Base-by-base conservation (phyloP, 495 filamentous ascomycete species). In the Parathielavia hyrcaniae region DNA sequence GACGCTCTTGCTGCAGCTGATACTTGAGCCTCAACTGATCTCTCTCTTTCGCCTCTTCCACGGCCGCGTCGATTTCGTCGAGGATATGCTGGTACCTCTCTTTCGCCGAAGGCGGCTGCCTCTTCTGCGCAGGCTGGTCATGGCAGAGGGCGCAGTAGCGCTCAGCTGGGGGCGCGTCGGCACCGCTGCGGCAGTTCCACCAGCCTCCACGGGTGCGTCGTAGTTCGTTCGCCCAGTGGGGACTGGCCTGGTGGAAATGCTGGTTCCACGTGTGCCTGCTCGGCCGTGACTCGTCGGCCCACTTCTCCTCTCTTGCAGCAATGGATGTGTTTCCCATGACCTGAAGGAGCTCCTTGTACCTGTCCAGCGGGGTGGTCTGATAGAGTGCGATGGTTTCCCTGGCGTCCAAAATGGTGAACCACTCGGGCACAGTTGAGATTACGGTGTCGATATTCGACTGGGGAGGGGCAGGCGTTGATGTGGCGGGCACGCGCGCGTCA, bases 141-240 rank as follows among this genome's bases (percentile, higher is more conserved):
- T 69, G 61, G 55, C 70, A 75, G 2, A 59, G 19, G 14, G 34
- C 51, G 58, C 75, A 78, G 0, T 17, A 44, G 9, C 48, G 53
- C 61, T 78, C 76, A 2, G 63, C 64, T 11, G 49, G 11, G 2
- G 69, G 41, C 1, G 73, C 72, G 19, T 66, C 61, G 1, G 57
- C 58, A 13, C 65, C 70, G n/a, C 52, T 63, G 20, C 68, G 60
- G 53, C 76, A 78, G 9, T 60, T 64, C 76, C 76, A 77, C 70
- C 66, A 77, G 0, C 76, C 76, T 5, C 69, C 70, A 0, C 44
- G 10, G 34, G 41, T 26, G 26, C 60, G 65, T 43, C 61, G 65
- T n/a, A 59, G 52, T 1, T 56, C 23, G 14, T 55, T 59, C 9
- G 45, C 60, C 76, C 75, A 78, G 44, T 52, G 58, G 0, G 55